These are phyloP conservation scores for Globisporangium nodosum DNA, from an alignment of 352 stramenopile species.

Conservation along the genomic window DNA sequence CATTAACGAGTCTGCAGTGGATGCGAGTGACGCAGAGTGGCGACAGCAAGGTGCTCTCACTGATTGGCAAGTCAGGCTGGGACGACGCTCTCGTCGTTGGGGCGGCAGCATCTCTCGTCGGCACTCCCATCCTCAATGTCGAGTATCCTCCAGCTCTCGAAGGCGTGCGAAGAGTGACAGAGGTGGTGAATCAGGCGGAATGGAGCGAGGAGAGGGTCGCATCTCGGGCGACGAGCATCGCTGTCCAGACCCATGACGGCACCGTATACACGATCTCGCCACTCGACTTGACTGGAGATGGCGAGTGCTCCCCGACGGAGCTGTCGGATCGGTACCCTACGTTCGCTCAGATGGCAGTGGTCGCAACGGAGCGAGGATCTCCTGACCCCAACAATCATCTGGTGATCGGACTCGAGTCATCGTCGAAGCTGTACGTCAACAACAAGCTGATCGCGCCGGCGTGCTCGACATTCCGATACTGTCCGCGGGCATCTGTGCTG, in stretches of 20 bases:
- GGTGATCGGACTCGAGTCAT: constrained; percentile 36
- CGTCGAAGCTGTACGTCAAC: constrained; percentile 50
- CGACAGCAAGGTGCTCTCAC: constrained; percentile 8
- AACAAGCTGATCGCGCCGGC: constrained; percentile 27
- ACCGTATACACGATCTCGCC: constrained; percentile 22
- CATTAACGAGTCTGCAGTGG: constrained; percentile 31
- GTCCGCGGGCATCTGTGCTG: constrained; percentile 29
- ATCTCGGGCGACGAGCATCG: constrained; percentile 2
- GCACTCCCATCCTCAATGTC: neutral
- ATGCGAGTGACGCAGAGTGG: constrained; percentile 13
- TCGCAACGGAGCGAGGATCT: constrained; percentile 5
- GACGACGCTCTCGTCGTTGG: constrained; percentile 25
- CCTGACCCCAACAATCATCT: constrained; percentile 8
- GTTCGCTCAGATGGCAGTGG: constrained; percentile 36
- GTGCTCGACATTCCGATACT: constrained; percentile 63
- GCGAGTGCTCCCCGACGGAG: constrained; percentile 6
- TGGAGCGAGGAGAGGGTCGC: neutral
- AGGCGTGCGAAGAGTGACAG: constrained; percentile 7
- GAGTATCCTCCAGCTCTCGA: constrained; percentile 13
- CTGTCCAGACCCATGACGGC: constrained; percentile 38
- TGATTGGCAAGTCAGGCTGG: constrained; percentile 26
- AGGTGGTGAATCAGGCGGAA: constrained; percentile 3
- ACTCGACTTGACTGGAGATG: neutral
- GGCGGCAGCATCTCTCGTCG: neutral
- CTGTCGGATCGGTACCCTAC: constrained; percentile 18